Percentiles rank a stretch among this genome's conserved stretches.
Evolutionary conservation across 805 yeast genomes (phyloP).

Genomic region (Teunomyces kruisii): DNA sequence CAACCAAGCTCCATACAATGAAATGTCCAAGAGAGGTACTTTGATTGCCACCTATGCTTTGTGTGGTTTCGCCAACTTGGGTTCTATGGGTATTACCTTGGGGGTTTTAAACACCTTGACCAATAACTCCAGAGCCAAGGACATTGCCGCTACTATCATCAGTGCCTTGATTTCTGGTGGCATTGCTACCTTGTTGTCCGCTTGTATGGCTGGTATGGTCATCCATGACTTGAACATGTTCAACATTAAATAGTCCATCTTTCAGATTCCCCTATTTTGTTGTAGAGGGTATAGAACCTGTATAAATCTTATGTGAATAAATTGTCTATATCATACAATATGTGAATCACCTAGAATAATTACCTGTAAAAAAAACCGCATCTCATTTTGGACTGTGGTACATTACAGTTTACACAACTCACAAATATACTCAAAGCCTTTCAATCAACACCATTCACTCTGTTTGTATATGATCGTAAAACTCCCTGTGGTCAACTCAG

Average conservation of each 20-base stretch:
- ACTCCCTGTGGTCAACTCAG: slow-evolving; percentile 17
- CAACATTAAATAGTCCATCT: neutral
- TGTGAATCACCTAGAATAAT: too few species aligned
- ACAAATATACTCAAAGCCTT: too few species aligned
- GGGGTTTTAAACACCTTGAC: slow-evolving; percentile 61
- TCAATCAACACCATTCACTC: neutral
- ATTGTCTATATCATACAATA: neutral
- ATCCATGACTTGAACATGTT: slow-evolving; percentile 44
- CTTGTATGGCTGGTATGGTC: slow-evolving; percentile 64
- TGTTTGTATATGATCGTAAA: slow-evolving; percentile 7
- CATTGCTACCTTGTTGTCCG: slow-evolving; percentile 53
- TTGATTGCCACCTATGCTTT: slow-evolving; percentile 60
- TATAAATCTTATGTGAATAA: neutral
- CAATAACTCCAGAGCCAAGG: slow-evolving; percentile 46
- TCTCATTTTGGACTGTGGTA: too few species aligned
- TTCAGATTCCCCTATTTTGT: neutral
- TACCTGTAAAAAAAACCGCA: too few species aligned
- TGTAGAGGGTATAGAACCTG: neutral
- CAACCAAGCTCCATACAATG: slow-evolving; percentile 42
- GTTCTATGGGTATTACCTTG: slow-evolving; percentile 59
- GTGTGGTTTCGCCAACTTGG: slow-evolving; percentile 64
- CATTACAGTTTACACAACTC: neutral
- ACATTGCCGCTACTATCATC: slow-evolving; percentile 45
- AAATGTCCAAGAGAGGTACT: slow-evolving; percentile 50
- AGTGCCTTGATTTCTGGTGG: slow-evolving; percentile 55